Conservation (phyloP, 2,329 filamentous ascomycete species). For the Phialemoniopsis sp. region DNA sequence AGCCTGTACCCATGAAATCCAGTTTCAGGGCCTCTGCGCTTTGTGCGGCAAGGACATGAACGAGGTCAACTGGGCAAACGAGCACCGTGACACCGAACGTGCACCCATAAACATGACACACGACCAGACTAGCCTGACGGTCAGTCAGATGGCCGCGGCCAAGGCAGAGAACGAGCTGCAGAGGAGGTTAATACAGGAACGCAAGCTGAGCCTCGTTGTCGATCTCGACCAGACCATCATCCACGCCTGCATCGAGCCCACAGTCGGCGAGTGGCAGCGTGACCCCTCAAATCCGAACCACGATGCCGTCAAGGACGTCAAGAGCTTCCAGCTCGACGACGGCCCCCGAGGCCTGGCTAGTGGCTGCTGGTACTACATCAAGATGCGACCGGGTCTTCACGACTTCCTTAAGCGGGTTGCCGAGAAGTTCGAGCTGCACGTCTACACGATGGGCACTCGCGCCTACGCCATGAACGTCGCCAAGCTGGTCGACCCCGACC, state of each 20-base stretch:
- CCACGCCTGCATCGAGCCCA: conserved; percentile 95
- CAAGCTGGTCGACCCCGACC: conserved; percentile 85
- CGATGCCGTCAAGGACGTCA: conserved; percentile 82
- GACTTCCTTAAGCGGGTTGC: conserved; percentile 77
- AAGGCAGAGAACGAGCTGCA: conserved; percentile 84
- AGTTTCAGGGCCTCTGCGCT: conserved; percentile 86
- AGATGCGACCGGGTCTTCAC: conserved; percentile 82
- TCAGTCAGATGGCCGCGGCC: conserved; percentile 77
- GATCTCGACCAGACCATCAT: conserved; percentile 98
- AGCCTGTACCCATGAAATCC: conserved; percentile 83
- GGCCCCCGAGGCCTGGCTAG: conserved; percentile 63
- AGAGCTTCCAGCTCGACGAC: conserved; percentile 87
- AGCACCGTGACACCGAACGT: conserved; percentile 73
- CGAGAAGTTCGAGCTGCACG: conserved; percentile 86
- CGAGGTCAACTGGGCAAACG: conserved; percentile 78
- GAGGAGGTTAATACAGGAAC: conserved; percentile 70
- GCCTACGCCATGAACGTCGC: conserved; percentile 94
- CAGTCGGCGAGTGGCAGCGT: conserved; percentile 90
- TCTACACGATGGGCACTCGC: conserved; percentile 98
- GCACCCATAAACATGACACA: conserved; percentile 95
- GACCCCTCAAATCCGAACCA: conserved; percentile 89
- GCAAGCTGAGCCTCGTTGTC: conserved; percentile 89
- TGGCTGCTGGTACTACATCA: conserved; percentile 97
- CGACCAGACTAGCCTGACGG: conserved; percentile 80
- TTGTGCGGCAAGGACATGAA: conserved; percentile 97